Conservation (phyloP, 345 rosid genomes). For the Ceriops decandra region DNA sequence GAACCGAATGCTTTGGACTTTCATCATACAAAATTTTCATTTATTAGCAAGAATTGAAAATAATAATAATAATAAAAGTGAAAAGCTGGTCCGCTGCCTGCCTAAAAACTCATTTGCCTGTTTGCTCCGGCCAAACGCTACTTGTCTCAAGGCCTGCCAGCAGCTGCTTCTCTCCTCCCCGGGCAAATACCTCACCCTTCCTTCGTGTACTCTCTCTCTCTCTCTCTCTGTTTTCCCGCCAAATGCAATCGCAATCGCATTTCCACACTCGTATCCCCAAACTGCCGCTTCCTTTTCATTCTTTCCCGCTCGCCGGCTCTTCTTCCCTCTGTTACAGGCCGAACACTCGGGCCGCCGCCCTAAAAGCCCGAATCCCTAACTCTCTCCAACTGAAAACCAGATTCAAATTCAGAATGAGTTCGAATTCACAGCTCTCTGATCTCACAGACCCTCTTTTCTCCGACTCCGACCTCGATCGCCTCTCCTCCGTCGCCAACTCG, state of each 20-base stretch:
- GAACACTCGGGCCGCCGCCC: not conserved
- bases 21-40: no score
- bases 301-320: not conserved
- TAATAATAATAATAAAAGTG: no score
- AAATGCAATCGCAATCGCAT: slow-evolving; percentile 15
- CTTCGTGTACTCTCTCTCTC: not conserved
- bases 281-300: not conserved
- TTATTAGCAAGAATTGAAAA: no score
- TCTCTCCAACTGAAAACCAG: slow-evolving; percentile 15
- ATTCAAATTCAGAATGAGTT: slow-evolving; percentile 28
- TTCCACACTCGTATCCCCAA: not conserved
- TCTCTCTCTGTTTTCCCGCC: not conserved
- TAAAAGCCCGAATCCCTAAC: not conserved
- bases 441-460: slow-evolving; percentile 11
- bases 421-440: slow-evolving; percentile 28
- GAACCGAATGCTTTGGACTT: no score
- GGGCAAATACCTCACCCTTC: not conserved
- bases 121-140: no score
- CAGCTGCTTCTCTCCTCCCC: not conserved
- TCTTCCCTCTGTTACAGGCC: not conserved
- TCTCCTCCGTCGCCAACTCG: slow-evolving; percentile 52
- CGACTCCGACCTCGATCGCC: slow-evolving; percentile 41
- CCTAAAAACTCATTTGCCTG: no score
- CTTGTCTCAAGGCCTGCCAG: no score
- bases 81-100: no score